Conservation (phyloP, 2,329 filamentous ascomycete species). For the Plenodomus biglobosus region DNA sequence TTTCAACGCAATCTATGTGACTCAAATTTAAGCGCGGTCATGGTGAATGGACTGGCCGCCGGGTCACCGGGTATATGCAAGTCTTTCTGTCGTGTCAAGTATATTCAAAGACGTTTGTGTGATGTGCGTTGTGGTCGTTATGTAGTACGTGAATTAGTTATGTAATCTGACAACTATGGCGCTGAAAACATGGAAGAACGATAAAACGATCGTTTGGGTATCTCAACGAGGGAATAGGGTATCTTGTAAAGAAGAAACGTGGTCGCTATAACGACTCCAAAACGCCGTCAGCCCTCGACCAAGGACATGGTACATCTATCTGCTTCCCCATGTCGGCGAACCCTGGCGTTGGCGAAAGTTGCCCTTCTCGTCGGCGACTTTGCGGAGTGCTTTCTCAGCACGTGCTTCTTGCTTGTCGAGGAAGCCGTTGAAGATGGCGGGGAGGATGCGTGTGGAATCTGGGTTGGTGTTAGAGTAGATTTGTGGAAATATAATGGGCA, state of each 20-base stretch:
- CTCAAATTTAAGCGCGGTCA: neutral
- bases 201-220: conserved; percentile 34
- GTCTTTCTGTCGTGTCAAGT: neutral
- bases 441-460: conserved; percentile 42
- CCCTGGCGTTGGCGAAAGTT: conserved; percentile 43
- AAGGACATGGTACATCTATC: conserved; percentile 19
- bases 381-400: conserved; percentile 41
- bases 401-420: conserved; percentile 38
- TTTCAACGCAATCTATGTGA: neutral
- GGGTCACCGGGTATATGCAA: conserved; percentile 12
- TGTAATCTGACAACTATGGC: conserved; percentile 2
- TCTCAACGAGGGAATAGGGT: conserved; percentile 34
- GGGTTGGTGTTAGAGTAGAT: conserved; percentile 13
- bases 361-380: conserved; percentile 43
- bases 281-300: neutral
- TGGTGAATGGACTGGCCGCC: conserved; percentile 5
- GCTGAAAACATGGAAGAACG: conserved; percentile 12
- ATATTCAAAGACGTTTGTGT: conserved; percentile 1
- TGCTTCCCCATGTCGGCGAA: conserved; percentile 43
- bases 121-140: conserved; percentile 2
- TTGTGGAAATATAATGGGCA: neutral
- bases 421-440: conserved; percentile 39
- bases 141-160: neutral
- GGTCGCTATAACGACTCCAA: conserved; percentile 10
- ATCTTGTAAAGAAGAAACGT: conserved; percentile 28